Base-by-base conservation (phyloP, 331 rosid genomes). In the Cydonia oblonga region DNA sequence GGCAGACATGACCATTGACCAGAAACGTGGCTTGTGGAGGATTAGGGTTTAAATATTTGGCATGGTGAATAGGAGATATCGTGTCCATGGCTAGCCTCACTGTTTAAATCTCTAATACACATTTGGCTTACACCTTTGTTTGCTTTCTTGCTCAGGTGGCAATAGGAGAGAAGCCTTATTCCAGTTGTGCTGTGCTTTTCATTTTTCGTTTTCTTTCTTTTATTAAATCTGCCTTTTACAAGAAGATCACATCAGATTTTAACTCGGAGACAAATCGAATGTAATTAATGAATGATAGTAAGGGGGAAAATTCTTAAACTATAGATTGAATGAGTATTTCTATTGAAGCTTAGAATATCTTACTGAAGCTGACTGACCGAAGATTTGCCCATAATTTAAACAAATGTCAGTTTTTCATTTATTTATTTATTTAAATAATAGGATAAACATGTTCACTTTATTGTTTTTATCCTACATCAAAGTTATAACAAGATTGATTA, bases 11-110 rank as follows among this genome's bases (percentile, higher is more conserved):
- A 64, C 64, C 77, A 79, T n/a, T n/a, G n/a, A n/a, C n/a, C n/a
- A n/a, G 90, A 85, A 78, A 88, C 91, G 92, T 92, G 98, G 92
- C 92, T 53, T 7, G 30, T 73, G 82, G 72, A 81, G n/a, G 57
- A 51, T 15, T 15, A 15, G 69, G 16, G 40, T 7, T 5, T 15
- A 68, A 87, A 76, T 84, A 90, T 88, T 79, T 90, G 96, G 86
- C 91, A 78, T 49, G 52, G 75, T 52, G 76, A 72, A 74, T 79
- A 49, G 29, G 78, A 69, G 70, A 72, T 79, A 79, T 79, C 96
- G 98, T 92, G 96, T 86, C 98, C 74, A 63, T 10, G 23, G 38
- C 18, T 22, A 78, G 80, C 78, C 76, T 83, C 68, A 82, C 73
- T 80, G 84, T 87, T 80, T 42, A 26, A 60, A 67, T 79, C 81